Evolutionary conservation across 2,329 filamentous ascomycete genomes (phyloP).

Genomic region (Fusarium sp.): DNA sequence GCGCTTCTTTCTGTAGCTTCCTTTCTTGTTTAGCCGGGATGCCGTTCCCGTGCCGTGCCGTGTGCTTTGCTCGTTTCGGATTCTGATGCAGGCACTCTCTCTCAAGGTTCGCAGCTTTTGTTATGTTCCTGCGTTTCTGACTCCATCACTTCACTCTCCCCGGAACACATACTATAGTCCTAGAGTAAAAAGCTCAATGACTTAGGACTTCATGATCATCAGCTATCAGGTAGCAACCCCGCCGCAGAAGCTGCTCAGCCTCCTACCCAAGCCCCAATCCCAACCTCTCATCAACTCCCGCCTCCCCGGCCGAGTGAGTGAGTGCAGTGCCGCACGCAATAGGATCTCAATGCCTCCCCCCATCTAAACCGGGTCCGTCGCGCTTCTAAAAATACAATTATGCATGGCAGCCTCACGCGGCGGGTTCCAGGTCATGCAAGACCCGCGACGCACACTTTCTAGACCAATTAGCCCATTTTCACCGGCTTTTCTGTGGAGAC

Average conservation of each 20-base stretch:
- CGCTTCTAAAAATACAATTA: constrained; percentile 42
- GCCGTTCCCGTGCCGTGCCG: not conserved
- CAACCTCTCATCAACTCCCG: not conserved
- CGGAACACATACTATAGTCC: not conserved
- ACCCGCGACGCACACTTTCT: not conserved
- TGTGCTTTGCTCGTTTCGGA: not conserved
- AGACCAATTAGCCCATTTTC: constrained; percentile 39
- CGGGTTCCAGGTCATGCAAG: constrained; percentile 37
- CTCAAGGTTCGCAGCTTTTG: not conserved
- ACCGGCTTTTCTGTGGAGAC: constrained; percentile 20
- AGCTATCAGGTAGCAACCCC: not conserved
- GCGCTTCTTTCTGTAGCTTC: constrained; percentile 8
- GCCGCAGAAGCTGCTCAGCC: not conserved
- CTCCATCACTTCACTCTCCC: not conserved
- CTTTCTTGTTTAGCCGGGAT: not conserved
- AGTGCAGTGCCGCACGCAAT: not conserved
- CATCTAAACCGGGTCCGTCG: not conserved
- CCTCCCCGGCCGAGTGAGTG: constrained; percentile 1
- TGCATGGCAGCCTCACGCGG: constrained; percentile 40
- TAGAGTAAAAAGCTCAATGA: not conserved
- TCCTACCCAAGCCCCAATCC: not conserved
- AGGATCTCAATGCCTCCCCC: constrained; percentile 18
- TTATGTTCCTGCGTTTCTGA: constrained; percentile 8
- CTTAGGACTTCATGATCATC: not conserved
- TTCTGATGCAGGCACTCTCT: not conserved